phyloP scores from a whole-genome alignment of 2,329 filamentous ascomycete genomes.

The Talaromyces verruculosus region DNA sequence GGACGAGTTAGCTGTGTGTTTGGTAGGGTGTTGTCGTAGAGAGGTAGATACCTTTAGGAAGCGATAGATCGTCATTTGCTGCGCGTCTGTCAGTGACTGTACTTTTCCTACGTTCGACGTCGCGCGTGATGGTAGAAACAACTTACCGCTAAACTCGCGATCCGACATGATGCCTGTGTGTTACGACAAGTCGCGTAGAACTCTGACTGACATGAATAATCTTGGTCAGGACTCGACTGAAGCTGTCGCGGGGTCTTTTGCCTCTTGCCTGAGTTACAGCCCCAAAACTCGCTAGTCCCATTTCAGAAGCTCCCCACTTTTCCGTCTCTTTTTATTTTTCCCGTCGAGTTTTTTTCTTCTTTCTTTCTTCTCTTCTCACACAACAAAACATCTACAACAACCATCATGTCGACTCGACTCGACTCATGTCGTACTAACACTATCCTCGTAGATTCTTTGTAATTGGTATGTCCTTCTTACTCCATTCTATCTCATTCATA shows the following conservation, averaged over 20 bases:
- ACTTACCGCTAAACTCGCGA: conserved; percentile 54
- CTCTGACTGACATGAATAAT: background rate
- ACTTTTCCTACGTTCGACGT: no score
- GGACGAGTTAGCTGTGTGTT: background rate
- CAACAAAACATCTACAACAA: background rate
- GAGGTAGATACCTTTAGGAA: conserved; percentile 54
- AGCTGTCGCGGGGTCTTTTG: conserved; percentile 12
- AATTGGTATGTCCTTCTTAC: conserved; percentile 22
- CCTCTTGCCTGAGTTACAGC: conserved; percentile 19
- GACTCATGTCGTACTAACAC: background rate
- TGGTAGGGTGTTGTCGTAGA: background rate
- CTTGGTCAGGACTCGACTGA: background rate
- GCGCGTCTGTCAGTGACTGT: conserved; percentile 13
- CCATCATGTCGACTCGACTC: background rate
- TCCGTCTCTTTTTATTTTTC: conserved; percentile 19
- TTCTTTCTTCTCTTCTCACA: conserved; percentile 13
- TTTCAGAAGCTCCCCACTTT: conserved; percentile 17
- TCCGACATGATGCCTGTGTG: conserved; percentile 50
- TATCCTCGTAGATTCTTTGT: background rate
- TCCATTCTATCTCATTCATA: conserved; percentile 7
- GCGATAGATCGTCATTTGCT: conserved; percentile 61
- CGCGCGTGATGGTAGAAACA: background rate
- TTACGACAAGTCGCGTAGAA: background rate
- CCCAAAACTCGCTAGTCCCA: background rate
- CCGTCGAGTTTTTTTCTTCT: conserved; percentile 18